Base-by-base conservation (phyloP, 768 basidiomycete species). In the Hirschioporus abietinus region DNA sequence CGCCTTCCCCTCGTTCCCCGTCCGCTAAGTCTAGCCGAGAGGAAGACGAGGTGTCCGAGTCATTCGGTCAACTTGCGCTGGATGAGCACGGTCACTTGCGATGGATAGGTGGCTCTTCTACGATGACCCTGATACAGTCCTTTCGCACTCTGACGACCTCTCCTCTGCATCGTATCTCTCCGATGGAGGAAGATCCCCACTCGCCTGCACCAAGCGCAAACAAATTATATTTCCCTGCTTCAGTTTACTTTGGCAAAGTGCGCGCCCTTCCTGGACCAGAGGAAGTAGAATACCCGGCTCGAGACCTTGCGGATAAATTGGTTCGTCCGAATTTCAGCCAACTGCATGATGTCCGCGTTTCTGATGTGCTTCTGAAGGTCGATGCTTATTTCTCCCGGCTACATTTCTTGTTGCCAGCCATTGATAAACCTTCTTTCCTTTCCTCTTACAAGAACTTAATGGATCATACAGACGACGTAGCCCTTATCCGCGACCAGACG, bases 51-150 rank as follows among this genome's bases (percentile, higher is more conserved):
- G 84, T 94, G 71, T 87, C 86, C 73, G 92, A 94, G 75, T 88
- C 90, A 18, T 89, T 95, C 73, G 93, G 92, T 23, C 92, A 94
- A 74, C 84, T 95, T 64, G 92, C 93, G 27, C 82, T 95, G 57
- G 93, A 95, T 71, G 93, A 94, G 74, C 90, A 93, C 70, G 93
- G 93, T 35, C 92, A 93, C 76, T 87, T 92, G 84, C 87, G 92
- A 67, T 95, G 93, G 93, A 94, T 95, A 71, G 93, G 93, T 58
- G 91, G 92, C 64, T 94, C 93, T 5, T 94, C 92, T 18, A 92
- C 92, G 24, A 93, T 95, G 93, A 92, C 93, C 7, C 84, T 95
- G 71, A 93, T 95, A 62, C 92, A 94, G 73, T 93, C 92, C 5
- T 94, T 95, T 80, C 87, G 86, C 68, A 86, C 89, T 60, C 77